These are phyloP conservation scores for Yamadazyma endophytica DNA, from an alignment of 805 yeast species.

Conservation along the genomic window DNA sequence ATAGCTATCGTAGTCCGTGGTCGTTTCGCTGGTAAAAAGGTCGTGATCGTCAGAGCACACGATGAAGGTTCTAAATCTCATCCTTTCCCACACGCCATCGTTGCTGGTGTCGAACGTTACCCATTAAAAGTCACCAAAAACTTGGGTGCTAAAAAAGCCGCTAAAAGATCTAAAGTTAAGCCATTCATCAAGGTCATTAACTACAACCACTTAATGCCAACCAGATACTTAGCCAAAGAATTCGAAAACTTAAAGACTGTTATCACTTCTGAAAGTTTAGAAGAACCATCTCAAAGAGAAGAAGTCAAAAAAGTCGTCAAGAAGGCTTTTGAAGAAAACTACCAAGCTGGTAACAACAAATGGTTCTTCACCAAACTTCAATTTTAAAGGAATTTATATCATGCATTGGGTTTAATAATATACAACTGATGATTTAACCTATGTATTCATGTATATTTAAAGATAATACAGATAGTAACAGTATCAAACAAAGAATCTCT, in stretches of 20 bases:
- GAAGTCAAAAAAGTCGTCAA: slow-evolving; percentile 98
- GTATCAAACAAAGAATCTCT: not conserved
- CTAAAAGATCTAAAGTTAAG: slow-evolving; percentile 97
- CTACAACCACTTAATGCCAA: slow-evolving; percentile 99
- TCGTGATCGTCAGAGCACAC: slow-evolving; percentile 95
- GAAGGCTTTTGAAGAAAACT: slow-evolving; percentile 99
- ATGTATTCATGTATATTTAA: not conserved
- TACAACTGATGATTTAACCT: too few species aligned
- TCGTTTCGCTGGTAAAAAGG: slow-evolving; percentile 99
- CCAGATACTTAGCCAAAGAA: slow-evolving; percentile 98
- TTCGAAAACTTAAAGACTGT: slow-evolving; percentile 91
- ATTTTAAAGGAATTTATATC: slow-evolving; percentile 50
- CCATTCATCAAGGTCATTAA: slow-evolving; percentile 98
- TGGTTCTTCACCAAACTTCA: slow-evolving; percentile 99
- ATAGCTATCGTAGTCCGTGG: slow-evolving; percentile 98
- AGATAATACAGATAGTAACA: not conserved
- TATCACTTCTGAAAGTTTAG: slow-evolving; percentile 89
- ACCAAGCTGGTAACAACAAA: slow-evolving; percentile 99
- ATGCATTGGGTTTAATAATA: slow-evolving; percentile 22
- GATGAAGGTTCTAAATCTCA: slow-evolving; percentile 98
- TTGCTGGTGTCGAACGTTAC: slow-evolving; percentile 98
- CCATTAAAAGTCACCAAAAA: slow-evolving; percentile 95
- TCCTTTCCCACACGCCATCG: slow-evolving; percentile 99
- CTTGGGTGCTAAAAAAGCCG: slow-evolving; percentile 93
- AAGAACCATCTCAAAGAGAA: slow-evolving; percentile 97